Evolutionary conservation across 163 green algal genomes (phyloP), one percentile per base, ranked within the genome.

Genomic region (Coccomyxa subellipsoidea): DNA sequence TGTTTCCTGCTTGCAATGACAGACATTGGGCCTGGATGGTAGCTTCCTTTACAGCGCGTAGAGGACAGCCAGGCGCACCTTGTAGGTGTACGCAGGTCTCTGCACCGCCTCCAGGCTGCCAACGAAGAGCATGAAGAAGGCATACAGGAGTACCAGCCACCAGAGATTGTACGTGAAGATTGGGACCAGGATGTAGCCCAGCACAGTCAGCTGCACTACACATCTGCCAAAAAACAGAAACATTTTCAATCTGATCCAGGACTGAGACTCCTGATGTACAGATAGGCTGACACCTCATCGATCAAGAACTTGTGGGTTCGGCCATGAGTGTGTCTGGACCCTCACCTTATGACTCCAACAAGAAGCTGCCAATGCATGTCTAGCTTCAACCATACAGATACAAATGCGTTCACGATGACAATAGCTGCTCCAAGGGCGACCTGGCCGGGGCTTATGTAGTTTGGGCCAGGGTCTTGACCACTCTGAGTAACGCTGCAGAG

Each of bases 171-270:
- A 82, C 4, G 38, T 78, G 76, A 95, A 94, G 69, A 95, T 93
- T 34, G 91, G 91, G 1, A 92, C 90, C 23, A 95, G 86, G 54
- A 94, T 85, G 79, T 92, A 93, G 27, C 91, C 91, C 75, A 95
- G 85, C 0, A 92, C 15, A 0, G 82, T 88, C 38, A 95, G 87
- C 83, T 95, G 92, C 23, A 89, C 36, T 6, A 91, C 82, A 77
- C 90, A 93, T 72, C 90, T 93, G 86, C 81, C 34, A n/a, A 37
- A 73, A 23, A 12, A 23, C 4, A 5, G 32, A 36, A n/a, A n/a
- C n/a, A n/a, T n/a, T n/a, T n/a, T n/a, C n/a, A n/a, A n/a, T n/a
- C n/a, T n/a, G n/a, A n/a, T n/a, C n/a, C n/a, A n/a, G n/a, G n/a
- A n/a, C n/a, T n/a, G n/a, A n/a, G n/a, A n/a, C n/a, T n/a, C n/a